A percentile compares a stretch with the other conserved stretches of the same genome.
These are phyloP conservation scores for Albugo candida DNA, from an alignment of 352 stramenopile species.

Conservation along the genomic window DNA sequence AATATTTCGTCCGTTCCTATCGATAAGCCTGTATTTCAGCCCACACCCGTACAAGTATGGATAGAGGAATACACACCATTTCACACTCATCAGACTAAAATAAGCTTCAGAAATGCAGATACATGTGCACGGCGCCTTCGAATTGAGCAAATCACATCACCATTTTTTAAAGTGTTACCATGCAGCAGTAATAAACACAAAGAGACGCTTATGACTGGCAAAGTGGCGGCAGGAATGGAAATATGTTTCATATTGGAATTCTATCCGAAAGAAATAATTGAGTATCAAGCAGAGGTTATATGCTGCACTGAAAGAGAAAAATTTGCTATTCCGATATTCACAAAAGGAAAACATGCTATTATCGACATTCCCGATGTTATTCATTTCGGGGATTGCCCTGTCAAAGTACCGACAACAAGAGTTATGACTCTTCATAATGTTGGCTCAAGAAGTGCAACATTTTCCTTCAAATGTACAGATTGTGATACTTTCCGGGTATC, in stretches of 20 bases:
- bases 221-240: conserved; percentile 89
- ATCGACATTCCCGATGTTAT: conserved; percentile 83
- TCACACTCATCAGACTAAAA: conserved; percentile 46
- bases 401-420: conserved; percentile 65
- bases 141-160: conserved; percentile 66
- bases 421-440: conserved; percentile 82
- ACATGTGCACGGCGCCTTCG: conserved; percentile 78
- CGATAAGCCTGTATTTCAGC: conserved; percentile 76
- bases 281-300: conserved; percentile 83
- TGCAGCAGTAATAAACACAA: conserved; percentile 1
- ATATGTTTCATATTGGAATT: conserved; percentile 83
- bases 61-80: conserved; percentile 89
- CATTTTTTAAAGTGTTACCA: conserved; percentile 68
- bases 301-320: conserved; percentile 87
- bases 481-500: conserved; percentile 40
- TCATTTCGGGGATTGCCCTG: conserved; percentile 63
- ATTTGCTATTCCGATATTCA: conserved; percentile 83
- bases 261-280: conserved; percentile 68
- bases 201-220: conserved; percentile 28
- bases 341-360: conserved; percentile 58
- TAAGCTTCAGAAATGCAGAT: conserved; percentile 86
- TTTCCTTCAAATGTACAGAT: conserved; percentile 28
- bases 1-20: conserved; percentile 49
- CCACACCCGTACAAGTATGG: conserved; percentile 58
- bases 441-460: conserved; percentile 52